Evolutionary conservation across 192 early-diverging fungal species (phyloP), one percentile per base, ranked within the genome.

Genomic region (Phycomyces blakesleeanus): DNA sequence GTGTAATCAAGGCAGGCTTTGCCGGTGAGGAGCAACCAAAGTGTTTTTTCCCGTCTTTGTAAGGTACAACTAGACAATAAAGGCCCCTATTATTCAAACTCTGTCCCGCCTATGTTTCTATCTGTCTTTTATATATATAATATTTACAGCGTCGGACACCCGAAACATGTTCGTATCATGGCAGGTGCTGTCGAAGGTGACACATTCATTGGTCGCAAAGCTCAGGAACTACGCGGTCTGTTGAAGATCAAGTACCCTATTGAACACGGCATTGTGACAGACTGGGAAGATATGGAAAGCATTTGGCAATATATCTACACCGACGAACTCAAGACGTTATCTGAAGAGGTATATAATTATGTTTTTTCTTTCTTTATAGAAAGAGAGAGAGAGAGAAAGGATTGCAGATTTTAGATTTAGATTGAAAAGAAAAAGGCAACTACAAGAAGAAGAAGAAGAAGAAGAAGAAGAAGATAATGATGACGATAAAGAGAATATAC

Each of bases 281-380:
- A 98, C 78, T 99, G 97, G 97, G 89, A 89, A 55, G 97, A 99
- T 73, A 98, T 99, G 96, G 97, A 99, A 77, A 80, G 85, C 59
- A 96, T 99, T 57, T 99, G 97, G 97, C 87, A 93, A 66, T 90
- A 95, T 70, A 88, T 99, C 49, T 99, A 99, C 76, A 86, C 85
- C 51, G 95, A 99, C 61, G 97, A 99, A 77, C 87, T 99, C 20
- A 95, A 97, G 75, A 96, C 88, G 1, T 74, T 93, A 18, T 88
- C 91, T 5, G 97, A 99, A 67, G 97, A 99, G 84, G 93, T 94
- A 76, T n/a, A n/a, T n/a, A n/a, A n/a, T n/a, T n/a, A n/a, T n/a
- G n/a, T n/a, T n/a, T n/a, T n/a, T n/a, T n/a, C n/a, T n/a, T n/a
- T n/a, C n/a, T n/a, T n/a, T n/a, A n/a, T n/a, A n/a, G n/a, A n/a